A percentile compares a stretch with the other conserved stretches of the same genome.
Conservation (phyloP, 1,284 basidiomycete species). For the Puccinia polysora region DNA sequence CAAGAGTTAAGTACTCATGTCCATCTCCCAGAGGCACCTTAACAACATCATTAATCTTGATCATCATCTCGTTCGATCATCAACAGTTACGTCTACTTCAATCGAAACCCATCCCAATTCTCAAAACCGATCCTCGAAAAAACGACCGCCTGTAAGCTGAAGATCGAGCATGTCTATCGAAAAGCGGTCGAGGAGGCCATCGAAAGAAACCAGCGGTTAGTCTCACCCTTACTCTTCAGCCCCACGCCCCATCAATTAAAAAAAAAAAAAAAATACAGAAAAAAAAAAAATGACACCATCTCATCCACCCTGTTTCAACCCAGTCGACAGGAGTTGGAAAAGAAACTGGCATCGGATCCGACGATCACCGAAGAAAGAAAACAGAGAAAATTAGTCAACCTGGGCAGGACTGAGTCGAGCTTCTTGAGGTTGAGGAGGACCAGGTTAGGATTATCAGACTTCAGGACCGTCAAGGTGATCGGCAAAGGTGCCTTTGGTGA, state of each 20-base stretch:
- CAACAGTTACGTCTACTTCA: slow-evolving; percentile 79
- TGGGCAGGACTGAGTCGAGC: slow-evolving; percentile 72
- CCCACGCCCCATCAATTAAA: not conserved
- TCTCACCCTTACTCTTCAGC: slow-evolving; percentile 11
- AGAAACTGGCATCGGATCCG: slow-evolving; percentile 33
- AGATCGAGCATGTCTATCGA: slow-evolving; percentile 96
- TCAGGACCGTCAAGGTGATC: slow-evolving; percentile 95
- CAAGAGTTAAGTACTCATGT: slow-evolving; percentile 7
- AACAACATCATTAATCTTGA: not conserved
- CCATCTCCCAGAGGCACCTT: too few species aligned
- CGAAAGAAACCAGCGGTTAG: slow-evolving; percentile 74
- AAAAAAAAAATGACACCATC: too few species aligned
- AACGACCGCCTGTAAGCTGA: slow-evolving; percentile 90
- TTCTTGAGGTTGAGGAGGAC: slow-evolving; percentile 86
- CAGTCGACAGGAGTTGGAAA: slow-evolving; percentile 33
- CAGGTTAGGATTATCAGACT: slow-evolving; percentile 86
- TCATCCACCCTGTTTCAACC: not conserved
- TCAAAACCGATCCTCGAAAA: slow-evolving; percentile 83
- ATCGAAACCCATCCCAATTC: slow-evolving; percentile 76
- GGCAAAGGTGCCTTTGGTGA: slow-evolving; percentile 98
- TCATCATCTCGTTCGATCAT: not conserved
- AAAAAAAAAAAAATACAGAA: not conserved
- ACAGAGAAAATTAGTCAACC: slow-evolving; percentile 80
- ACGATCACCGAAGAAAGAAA: slow-evolving; percentile 67
- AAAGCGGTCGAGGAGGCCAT: slow-evolving; percentile 87